Base-by-base conservation (phyloP, 2,329 filamentous ascomycete species). In the Paraphaeosphaeria minitans region DNA sequence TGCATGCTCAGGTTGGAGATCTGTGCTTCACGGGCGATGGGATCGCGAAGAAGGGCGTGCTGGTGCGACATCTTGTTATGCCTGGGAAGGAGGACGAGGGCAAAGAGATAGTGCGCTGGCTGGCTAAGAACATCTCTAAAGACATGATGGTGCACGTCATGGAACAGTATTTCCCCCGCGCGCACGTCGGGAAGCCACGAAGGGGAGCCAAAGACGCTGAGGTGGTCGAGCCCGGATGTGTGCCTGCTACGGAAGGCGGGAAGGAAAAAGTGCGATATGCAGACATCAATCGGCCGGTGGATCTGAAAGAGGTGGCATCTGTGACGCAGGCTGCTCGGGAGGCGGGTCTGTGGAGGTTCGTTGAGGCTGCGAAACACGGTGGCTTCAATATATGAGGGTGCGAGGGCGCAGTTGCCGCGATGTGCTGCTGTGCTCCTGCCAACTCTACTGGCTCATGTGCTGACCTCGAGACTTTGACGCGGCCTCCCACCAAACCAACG, bases 101-200 rank as follows among this genome's bases (percentile, higher is more conserved):
- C 0, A 82, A 82, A 52, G 80, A 87, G 62, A 95, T 96, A 59
- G 89, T 96, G 81, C 82, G 79, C 61, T 96, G 91, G 82, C 80
- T 96, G 16, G 91, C 90, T 0, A 80, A 84, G 29, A 85, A 92
- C 53, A 83, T 96, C 2, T 91, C 89, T 3, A 83, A 80, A 56
- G 91, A 95, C 74, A 82, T 90, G 45, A 94, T 93, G 75, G 85
- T 95, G 59, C 89, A 96, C 72, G 88, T 96, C 64, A 95, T 95
- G 91, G 91, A 96, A 76, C 92, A 96, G 77, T 95, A 95, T 70
- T 87, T 87, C 62, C 91, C 91, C 0, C 85, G 90, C 63, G 92
- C 90, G 0, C 87, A 96, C 74, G 92, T 96, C 0, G 92, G 92
- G 3, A 94, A 92, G 78, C 79, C 81, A 55, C 85, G 64, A 21